Evolutionary conservation across 371 early-diverging fungal genomes (phyloP).

Genomic region (Dipsacomyces acuminosporus): DNA sequence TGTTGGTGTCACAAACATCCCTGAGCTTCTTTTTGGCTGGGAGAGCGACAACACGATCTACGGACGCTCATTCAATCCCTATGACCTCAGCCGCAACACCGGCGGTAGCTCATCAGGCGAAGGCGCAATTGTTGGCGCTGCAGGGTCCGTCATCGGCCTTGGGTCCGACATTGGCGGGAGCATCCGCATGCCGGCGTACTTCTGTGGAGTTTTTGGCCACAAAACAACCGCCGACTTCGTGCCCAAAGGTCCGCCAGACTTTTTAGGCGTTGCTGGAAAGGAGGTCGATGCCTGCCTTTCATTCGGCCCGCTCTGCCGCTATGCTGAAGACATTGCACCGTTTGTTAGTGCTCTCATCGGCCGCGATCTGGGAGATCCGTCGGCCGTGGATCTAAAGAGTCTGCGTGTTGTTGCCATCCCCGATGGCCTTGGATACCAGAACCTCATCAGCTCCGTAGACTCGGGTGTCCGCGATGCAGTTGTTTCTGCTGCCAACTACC

Average conservation of each 20-base stretch:
- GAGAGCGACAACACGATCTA: slow-evolving; percentile 15
- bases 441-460: neutral
- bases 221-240: neutral
- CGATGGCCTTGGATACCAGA: neutral
- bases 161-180: slow-evolving; percentile 17
- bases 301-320: neutral
- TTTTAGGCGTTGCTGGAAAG: neutral
- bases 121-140: slow-evolving; percentile 14
- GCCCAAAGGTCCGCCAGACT: neutral
- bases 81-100: slow-evolving; percentile 4
- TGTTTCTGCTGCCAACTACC: neutral
- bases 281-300: neutral
- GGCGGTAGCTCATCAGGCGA: slow-evolving; percentile 30
- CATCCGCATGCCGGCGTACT: slow-evolving; percentile 1
- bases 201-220: slow-evolving; percentile 4
- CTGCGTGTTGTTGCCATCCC: neutral
- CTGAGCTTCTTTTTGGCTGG: slow-evolving; percentile 12
- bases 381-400: neutral
- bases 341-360: neutral
- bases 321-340: neutral
- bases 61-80: slow-evolving; percentile 16
- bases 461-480: neutral
- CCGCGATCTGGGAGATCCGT: neutral
- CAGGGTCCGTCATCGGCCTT: slow-evolving; percentile 18
- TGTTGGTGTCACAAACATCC: slow-evolving; percentile 20